Evolutionary conservation across 352 stramenopile species (phyloP).

Genomic region (Phytophthora brassicae): DNA sequence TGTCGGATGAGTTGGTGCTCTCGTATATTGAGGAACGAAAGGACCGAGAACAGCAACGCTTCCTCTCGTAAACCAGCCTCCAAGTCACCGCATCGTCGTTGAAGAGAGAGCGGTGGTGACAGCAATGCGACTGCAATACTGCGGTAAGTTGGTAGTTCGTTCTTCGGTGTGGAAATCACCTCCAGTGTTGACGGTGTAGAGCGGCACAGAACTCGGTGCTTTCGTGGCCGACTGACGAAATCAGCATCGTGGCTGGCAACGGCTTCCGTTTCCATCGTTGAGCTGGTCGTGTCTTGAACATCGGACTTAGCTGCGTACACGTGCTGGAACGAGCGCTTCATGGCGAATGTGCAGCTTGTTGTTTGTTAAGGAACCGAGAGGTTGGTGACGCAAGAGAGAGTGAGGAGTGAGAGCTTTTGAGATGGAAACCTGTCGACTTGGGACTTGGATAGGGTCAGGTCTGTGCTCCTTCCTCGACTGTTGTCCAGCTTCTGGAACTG

Average conservation of each 20-base stretch:
- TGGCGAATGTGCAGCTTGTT: conserved; percentile 29
- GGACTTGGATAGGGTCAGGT: conserved; percentile 33
- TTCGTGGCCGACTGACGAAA: conserved; percentile 24
- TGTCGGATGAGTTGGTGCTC: conserved; percentile 70
- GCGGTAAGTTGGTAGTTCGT: background rate
- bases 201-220: conserved; percentile 24
- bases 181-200: conserved; percentile 12
- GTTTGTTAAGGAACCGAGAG: conserved; percentile 34
- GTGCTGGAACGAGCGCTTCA: conserved; percentile 56
- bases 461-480: conserved; percentile 28
- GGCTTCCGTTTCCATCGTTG: conserved; percentile 10
- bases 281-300: conserved; percentile 7
- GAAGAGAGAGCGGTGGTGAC: conserved; percentile 21
- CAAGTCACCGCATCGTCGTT: conserved; percentile 22
- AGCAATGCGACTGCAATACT: conserved; percentile 12
- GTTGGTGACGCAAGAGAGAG: conserved; percentile 35
- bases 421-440: conserved; percentile 36
- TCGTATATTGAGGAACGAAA: conserved; percentile 72
- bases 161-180: background rate
- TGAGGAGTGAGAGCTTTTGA: conserved; percentile 34
- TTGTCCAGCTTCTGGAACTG: conserved; percentile 20
- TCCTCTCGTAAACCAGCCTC: conserved; percentile 57
- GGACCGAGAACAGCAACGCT: conserved; percentile 55
- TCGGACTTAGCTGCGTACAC: conserved; percentile 23
- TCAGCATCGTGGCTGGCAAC: conserved; percentile 20